Evolutionary conservation across 2,329 filamentous ascomycete genomes (phyloP).

Genomic region (Cadophora gregata): DNA sequence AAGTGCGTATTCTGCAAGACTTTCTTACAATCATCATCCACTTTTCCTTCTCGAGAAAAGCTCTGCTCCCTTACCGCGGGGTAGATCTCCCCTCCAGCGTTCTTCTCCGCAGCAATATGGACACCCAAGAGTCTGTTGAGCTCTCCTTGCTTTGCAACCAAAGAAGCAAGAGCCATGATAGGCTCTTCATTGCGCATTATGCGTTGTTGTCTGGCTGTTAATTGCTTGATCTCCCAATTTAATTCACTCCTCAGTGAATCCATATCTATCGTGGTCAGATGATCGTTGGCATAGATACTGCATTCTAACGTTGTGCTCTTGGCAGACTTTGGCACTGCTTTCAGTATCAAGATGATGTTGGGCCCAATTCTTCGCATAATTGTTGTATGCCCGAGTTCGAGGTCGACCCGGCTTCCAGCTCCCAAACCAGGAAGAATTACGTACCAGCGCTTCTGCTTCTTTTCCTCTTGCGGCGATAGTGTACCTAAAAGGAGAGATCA

Average conservation of each 20-base stretch:
- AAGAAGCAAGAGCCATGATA: slow-evolving; percentile 3
- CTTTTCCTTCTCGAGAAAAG: slow-evolving; percentile 34
- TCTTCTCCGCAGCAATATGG: slow-evolving; percentile 33
- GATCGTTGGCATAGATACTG: slow-evolving; percentile 7
- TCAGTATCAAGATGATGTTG: slow-evolving; percentile 15
- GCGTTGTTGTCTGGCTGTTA: slow-evolving; percentile 12
- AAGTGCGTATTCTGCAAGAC: too few species aligned
- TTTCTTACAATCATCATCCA: slow-evolving; percentile 40
- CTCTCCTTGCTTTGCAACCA: slow-evolving; percentile 21
- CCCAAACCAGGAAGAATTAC: not conserved
- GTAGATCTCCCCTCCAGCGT: slow-evolving; percentile 32
- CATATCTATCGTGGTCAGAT: not conserved
- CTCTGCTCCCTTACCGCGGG: slow-evolving; percentile 35
- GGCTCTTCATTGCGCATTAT: slow-evolving; percentile 13
- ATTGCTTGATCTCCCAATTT: slow-evolving; percentile 19
- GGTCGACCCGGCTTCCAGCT: not conserved
- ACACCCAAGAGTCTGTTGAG: slow-evolving; percentile 28
- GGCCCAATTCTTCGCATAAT: slow-evolving; percentile 15
- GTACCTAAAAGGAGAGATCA: not conserved
- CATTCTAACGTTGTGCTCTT: slow-evolving; percentile 21
- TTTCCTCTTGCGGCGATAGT: not conserved
- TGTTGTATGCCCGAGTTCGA: slow-evolving; percentile 20
- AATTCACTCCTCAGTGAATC: slow-evolving; percentile 20
- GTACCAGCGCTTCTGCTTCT: not conserved
- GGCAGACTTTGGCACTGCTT: slow-evolving; percentile 22